Evolutionary conservation across 495 filamentous ascomycete species (phyloP), one percentile per base, ranked within the genome.

Genomic region (Penicillium riverlandense): DNA sequence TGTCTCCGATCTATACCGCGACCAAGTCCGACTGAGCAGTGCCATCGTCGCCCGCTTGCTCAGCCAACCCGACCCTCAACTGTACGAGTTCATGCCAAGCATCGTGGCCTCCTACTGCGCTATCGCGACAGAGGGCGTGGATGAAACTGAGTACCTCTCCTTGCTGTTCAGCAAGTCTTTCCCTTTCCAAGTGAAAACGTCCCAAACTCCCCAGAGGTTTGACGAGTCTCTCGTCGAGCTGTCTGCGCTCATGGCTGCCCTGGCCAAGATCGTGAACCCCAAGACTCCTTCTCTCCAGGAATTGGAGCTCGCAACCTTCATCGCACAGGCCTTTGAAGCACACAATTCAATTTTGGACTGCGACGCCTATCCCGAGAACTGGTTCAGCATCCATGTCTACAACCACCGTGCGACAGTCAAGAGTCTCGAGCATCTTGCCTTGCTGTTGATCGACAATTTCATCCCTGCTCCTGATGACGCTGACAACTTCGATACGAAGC

Each of bases 341-440:
- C 86, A 94, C 54, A 86, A 86, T 60, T 95, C 88, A 41, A 89
- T 98, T 42, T 68, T 98, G 5, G 76, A 83, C 43, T 88, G 90
- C 49, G 88, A 94, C 48, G 86, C 94, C 1, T 99, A 96, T 62
- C 92, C 92, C 3, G 74, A 78, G 29, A 78, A 70, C 50, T 98
- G 92, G 94, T 75, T 99, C 32, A 95, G 88, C 59, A 77, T 95
- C 32, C 88, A 95, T 61, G 88, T 96, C 34, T 95, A 88, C 62
- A 89, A 99, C 56, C 92, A 97, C 61, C 90, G 87, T 58, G 90
- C 88, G 1, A 84, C 88, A 4, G 83, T 97, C 69, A 84, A 84
- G 45, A 85, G 83, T 10, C 74, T 99, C n/a, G 88, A 96, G 61
- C 84, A 86, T 46, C 67, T 96, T 14, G 83, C 83, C 10, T 71